A percentile compares a stretch with the other conserved stretches of the same genome.
These are phyloP conservation scores for Naganishia friedmannii DNA, from an alignment of 768 basidiomycete species.

Conservation along the genomic window DNA sequence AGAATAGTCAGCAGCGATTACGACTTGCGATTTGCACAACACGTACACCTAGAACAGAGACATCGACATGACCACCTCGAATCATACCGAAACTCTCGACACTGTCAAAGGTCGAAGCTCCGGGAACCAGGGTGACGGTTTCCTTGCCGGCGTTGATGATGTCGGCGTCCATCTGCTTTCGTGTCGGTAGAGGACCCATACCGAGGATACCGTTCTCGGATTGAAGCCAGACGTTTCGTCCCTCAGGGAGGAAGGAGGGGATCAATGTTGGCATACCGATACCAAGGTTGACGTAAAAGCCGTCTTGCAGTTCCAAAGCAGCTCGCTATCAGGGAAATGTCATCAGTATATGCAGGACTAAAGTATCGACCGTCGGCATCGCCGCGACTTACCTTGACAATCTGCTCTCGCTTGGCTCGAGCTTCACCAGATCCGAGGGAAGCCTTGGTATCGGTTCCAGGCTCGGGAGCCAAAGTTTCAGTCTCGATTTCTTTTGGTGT, in stretches of 20 bases:
- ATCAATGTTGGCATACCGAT: slow-evolving; percentile 90
- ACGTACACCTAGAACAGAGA: slow-evolving; percentile 85
- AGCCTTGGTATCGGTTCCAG: slow-evolving; percentile 32
- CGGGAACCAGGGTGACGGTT: slow-evolving; percentile 83
- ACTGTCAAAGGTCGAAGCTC: slow-evolving; percentile 85
- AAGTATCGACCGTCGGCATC: slow-evolving; percentile 57
- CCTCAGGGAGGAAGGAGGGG: slow-evolving; percentile 70
- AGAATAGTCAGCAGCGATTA: neutral
- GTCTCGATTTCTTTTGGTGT: slow-evolving; percentile 75
- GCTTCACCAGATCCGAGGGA: slow-evolving; percentile 42
- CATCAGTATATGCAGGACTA: neutral
- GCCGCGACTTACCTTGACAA: slow-evolving; percentile 72
- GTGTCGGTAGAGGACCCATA: slow-evolving; percentile 70
- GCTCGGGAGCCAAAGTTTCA: slow-evolving; percentile 54
- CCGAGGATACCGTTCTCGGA: slow-evolving; percentile 88
- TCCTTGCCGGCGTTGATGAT: slow-evolving; percentile 94
- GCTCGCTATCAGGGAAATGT: slow-evolving; percentile 25
- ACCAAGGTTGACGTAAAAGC: slow-evolving; percentile 82
- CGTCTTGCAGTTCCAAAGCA: slow-evolving; percentile 34
- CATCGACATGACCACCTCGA: slow-evolving; percentile 86
- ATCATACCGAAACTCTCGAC: slow-evolving; percentile 95
- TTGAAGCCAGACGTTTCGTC: slow-evolving; percentile 80
- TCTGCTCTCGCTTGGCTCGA: slow-evolving; percentile 58
- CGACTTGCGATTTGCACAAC: neutral
- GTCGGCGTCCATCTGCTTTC: slow-evolving; percentile 64